Evolutionary conservation across 331 rosid species (phyloP).

Genomic region (Arachis monticola): DNA sequence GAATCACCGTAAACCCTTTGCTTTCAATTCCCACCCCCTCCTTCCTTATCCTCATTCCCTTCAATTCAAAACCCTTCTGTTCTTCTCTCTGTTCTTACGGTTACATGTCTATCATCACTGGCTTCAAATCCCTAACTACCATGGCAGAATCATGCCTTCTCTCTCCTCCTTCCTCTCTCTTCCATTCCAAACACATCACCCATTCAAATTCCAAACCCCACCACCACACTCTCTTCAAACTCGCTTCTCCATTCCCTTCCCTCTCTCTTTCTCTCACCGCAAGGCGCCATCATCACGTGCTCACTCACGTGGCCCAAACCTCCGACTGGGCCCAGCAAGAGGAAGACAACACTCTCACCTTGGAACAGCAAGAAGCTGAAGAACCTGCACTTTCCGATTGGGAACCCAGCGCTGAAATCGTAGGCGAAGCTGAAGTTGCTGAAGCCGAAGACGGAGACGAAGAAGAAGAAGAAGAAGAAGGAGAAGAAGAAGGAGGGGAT

Average conservation of each 20-base stretch:
- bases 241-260: constrained; percentile 45
- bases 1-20: background rate
- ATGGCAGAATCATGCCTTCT: constrained; percentile 56
- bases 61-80: constrained; percentile 22
- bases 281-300: constrained; percentile 42
- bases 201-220: constrained; percentile 33
- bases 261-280: constrained; percentile 39
- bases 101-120: constrained; percentile 57
- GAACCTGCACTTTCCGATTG: constrained; percentile 45
- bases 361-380: constrained; percentile 29
- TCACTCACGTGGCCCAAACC: constrained; percentile 62
- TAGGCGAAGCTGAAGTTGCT: background rate
- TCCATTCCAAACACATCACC: constrained; percentile 46
- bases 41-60: background rate
- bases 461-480: background rate
- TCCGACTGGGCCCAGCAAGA: constrained; percentile 87
- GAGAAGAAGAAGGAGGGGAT: constrained; percentile 40
- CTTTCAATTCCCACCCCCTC: background rate
- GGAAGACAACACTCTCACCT: constrained; percentile 47
- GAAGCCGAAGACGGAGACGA: constrained; percentile 23
- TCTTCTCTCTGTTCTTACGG: constrained; percentile 2
- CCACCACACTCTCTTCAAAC: constrained; percentile 45
- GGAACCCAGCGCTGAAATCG: constrained; percentile 43
- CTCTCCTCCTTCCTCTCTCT: constrained; percentile 55
- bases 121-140: constrained; percentile 58